phyloP scores from a whole-genome alignment of 2,329 filamentous ascomycete species.

The Fusarium pseudocircinatum region DNA sequence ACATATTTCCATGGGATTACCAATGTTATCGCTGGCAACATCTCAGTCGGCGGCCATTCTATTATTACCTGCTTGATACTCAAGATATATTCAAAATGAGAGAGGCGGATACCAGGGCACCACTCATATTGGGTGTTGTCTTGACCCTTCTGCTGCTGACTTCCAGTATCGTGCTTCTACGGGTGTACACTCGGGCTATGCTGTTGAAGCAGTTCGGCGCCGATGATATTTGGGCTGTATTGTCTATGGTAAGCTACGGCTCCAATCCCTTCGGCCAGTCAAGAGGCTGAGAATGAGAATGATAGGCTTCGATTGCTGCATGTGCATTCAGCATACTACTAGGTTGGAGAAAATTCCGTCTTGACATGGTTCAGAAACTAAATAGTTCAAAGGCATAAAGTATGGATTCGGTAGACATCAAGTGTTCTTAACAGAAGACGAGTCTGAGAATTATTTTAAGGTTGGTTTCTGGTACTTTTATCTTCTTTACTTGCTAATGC shows the following conservation, averaged over 20 bases:
- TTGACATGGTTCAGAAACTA: accelerated
- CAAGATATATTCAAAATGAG: not conserved
- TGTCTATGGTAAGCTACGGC: too few relatives aligned
- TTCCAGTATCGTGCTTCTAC: not conserved
- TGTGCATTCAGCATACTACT: not conserved
- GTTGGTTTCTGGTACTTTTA: accelerated
- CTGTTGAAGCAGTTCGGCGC: not conserved
- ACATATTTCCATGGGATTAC: not conserved
- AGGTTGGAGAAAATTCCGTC: accelerated
- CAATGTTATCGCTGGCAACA: accelerated
- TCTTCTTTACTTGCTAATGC: not conserved
- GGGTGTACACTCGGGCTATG: not conserved
- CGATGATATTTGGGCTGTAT: not conserved
- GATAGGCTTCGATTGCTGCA: not conserved
- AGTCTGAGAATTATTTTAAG: accelerated
- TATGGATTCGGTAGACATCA: not conserved
- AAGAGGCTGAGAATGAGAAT: too few relatives aligned
- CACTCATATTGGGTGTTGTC: not conserved
- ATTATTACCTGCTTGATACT: not conserved
- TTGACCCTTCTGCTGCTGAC: not conserved
- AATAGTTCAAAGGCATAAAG: not conserved
- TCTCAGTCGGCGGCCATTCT: accelerated
- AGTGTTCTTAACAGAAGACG: not conserved
- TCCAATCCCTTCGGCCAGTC: too few relatives aligned
- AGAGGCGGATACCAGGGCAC: not conserved